These are phyloP conservation scores for Penicillium chermesinum DNA, from an alignment of 495 filamentous ascomycete species.

Conservation along the genomic window DNA sequence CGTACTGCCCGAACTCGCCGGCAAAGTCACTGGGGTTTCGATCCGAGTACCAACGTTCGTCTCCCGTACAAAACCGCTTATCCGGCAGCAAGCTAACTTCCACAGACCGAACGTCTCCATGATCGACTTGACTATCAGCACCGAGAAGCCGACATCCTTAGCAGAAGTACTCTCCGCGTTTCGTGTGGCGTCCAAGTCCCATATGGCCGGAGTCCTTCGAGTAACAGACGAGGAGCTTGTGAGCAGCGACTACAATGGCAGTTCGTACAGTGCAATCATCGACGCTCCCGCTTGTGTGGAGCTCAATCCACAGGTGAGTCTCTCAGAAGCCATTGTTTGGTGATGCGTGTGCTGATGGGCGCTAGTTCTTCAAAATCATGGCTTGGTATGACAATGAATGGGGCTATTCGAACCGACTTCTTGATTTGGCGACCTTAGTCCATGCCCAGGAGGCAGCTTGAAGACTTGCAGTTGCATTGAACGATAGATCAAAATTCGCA, in stretches of 20 bases:
- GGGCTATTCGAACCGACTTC: conserved; percentile 33
- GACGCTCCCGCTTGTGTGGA: conserved; percentile 29
- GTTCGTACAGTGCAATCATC: conserved; percentile 27
- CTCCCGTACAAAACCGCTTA: not conserved
- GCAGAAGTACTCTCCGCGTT: conserved; percentile 29
- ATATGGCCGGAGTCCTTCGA: conserved; percentile 25
- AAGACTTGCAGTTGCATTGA: too few relatives aligned
- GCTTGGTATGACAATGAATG: conserved; percentile 38
- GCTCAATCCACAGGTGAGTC: conserved; percentile 26
- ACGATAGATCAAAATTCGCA: too few relatives aligned
- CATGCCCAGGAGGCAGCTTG: conserved; percentile 16
- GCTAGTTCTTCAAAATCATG: conserved; percentile 35
- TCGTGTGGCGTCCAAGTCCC: conserved; percentile 24
- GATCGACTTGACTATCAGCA: conserved; percentile 34
- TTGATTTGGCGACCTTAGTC: conserved; percentile 28
- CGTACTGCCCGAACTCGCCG: conserved; percentile 27
- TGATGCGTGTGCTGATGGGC: not conserved
- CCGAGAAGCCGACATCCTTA: conserved; percentile 27
- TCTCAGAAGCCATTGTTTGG: not conserved
- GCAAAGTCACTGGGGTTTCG: conserved; percentile 33
- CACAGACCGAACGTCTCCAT: conserved; percentile 33
- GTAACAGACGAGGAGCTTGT: conserved; percentile 32
- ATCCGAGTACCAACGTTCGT: conserved; percentile 34
- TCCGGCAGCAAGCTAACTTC: not conserved
- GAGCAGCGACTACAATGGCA: conserved; percentile 31